Conservation (phyloP, 306 rosid species). For the Inga laurina region DNA sequence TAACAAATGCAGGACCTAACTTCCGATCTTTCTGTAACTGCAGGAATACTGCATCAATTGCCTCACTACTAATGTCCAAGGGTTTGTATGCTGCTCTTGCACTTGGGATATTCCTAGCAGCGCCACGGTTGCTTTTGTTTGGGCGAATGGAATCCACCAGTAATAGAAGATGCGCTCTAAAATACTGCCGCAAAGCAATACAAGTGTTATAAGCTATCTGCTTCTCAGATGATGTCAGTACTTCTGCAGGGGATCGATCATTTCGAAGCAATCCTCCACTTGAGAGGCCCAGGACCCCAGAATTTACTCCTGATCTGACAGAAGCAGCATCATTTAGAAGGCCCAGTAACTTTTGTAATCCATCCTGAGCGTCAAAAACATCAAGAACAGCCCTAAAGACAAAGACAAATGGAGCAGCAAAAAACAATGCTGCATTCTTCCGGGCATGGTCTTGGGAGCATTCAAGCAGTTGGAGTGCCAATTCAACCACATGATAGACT, state of each 20-base stretch:
- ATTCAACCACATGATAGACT: conserved; percentile 76
- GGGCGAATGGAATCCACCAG: conserved; percentile 94
- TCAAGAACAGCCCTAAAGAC: conserved; percentile 96
- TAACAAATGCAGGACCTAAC: conserved; percentile 92
- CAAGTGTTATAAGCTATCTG: conserved; percentile 95
- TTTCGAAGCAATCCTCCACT: conserved; percentile 72
- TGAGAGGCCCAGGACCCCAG: conserved; percentile 74
- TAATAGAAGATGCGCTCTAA: conserved; percentile 90
- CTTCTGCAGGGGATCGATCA: conserved; percentile 88
- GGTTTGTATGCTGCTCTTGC: conserved; percentile 95
- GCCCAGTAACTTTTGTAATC: conserved; percentile 78
- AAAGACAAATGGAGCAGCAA: conserved; percentile 92
- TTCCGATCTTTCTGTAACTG: conserved; percentile 95
- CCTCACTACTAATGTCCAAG: conserved; percentile 88
- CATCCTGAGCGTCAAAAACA: conserved; percentile 92
- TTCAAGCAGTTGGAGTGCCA: conserved; percentile 90
- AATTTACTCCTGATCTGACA: conserved; percentile 88
- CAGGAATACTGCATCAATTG: conserved; percentile 81
- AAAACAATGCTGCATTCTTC: conserved; percentile 89
- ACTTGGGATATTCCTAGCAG: conserved; percentile 78
- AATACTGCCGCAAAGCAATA: conserved; percentile 91
- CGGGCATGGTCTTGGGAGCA: conserved; percentile 94
- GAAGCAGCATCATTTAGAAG: conserved; percentile 86
- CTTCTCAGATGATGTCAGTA: conserved; percentile 90
- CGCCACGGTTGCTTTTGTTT: conserved; percentile 79